Conservation (phyloP, 768 basidiomycete genomes). For the Podaxis sp. region DNA sequence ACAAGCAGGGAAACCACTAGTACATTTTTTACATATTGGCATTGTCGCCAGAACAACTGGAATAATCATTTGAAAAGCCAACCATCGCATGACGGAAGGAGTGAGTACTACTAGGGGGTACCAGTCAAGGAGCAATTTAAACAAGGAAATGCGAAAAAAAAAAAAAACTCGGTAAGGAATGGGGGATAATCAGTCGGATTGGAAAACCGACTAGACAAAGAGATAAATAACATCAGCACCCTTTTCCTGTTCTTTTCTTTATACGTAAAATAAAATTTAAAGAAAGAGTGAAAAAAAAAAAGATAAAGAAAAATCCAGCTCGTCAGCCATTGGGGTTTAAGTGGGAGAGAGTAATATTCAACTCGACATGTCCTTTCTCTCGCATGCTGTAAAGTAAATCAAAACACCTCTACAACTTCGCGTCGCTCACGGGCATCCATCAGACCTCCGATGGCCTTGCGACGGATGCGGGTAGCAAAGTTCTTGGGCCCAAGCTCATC, state of each 20-base stretch:
- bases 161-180: conserved; percentile 7
- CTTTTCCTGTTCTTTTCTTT: conserved; percentile 12
- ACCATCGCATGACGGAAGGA: not conserved
- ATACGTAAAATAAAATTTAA: conserved; percentile 1
- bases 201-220: not conserved
- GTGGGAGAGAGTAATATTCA: conserved; percentile 1
- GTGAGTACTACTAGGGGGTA: conserved; percentile 10
- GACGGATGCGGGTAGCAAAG: conserved; percentile 81
- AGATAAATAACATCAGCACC: not conserved
- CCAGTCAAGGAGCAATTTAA: conserved; percentile 5
- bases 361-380: conserved; percentile 5
- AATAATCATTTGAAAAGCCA: conserved; percentile 5
- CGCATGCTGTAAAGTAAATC: conserved; percentile 19
- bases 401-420: conserved; percentile 70
- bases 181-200: not conserved
- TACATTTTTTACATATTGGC: too few species aligned
- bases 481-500: conserved; percentile 88
- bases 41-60: not conserved
- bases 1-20: too few species aligned
- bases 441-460: conserved; percentile 79
- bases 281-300: conserved; percentile 2
- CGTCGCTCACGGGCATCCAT: conserved; percentile 80
- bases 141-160: not conserved
- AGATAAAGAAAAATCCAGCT: conserved; percentile 13
- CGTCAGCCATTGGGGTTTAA: conserved; percentile 10